Percentiles rank a stretch among this genome's conserved stretches.
phyloP scores from a whole-genome alignment of 768 basidiomycete genomes.

The Amanita phalloides region DNA sequence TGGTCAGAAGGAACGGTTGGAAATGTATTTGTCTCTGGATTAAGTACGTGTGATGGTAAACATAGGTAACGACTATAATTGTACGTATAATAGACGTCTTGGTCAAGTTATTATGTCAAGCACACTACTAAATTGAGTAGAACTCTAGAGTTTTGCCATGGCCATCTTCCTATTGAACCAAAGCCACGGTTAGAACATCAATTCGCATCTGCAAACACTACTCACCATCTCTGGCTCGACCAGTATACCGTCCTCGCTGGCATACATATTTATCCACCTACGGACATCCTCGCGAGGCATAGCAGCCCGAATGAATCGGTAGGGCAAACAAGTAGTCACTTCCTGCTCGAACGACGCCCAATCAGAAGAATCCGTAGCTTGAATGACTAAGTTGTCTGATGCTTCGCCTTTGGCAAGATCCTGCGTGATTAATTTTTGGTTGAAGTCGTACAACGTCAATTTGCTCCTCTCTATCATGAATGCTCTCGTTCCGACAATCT shows the following conservation, averaged over 20 bases:
- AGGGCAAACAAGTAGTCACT: neutral
- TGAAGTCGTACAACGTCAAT: constrained; percentile 2
- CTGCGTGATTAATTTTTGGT: neutral
- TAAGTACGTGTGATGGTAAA: neutral
- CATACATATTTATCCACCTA: neutral
- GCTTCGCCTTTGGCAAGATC: neutral
- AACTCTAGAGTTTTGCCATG: neutral
- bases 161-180: neutral
- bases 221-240: neutral
- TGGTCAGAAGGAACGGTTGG: neutral
- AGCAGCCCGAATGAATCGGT: neutral
- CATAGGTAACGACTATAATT: neutral
- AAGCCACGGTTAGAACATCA: neutral
- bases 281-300: neutral
- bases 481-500: constrained; percentile 37
- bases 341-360: neutral
- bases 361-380: neutral
- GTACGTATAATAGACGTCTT: too few relatives aligned
- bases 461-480: constrained; percentile 9
- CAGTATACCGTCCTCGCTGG: neutral
- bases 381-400: neutral
- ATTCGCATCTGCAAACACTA: neutral
- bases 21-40: neutral
- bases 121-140: neutral
- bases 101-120: too few relatives aligned